Evolutionary conservation across 2,329 filamentous ascomycete genomes (phyloP).

Genomic region (Xylaria sp.): DNA sequence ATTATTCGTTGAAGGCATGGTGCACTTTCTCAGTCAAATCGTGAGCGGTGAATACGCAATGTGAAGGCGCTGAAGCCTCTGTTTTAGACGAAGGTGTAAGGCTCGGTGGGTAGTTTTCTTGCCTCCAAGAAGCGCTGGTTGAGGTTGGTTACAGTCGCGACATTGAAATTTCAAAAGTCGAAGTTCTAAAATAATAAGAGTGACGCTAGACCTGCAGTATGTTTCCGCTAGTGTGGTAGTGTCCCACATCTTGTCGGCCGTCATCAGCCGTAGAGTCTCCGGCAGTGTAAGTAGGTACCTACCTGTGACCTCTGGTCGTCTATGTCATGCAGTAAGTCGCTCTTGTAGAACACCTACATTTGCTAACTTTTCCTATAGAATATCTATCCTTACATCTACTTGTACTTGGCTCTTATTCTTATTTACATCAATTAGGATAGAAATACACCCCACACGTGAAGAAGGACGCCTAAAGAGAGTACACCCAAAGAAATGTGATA

Average conservation of each 20-base stretch:
- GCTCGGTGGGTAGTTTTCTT: neutral
- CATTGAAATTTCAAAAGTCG: constrained; percentile 31
- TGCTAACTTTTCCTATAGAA: neutral
- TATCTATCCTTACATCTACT: too few relatives aligned
- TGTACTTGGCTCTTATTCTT: too few relatives aligned
- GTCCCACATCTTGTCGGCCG: constrained; percentile 16
- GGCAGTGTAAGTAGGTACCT: too few relatives aligned
- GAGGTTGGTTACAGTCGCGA: constrained; percentile 16
- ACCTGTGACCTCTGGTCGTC: too few relatives aligned
- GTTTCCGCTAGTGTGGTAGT: constrained; percentile 10
- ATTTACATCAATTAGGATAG: too few relatives aligned
- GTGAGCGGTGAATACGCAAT: neutral
- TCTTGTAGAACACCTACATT: too few relatives aligned
- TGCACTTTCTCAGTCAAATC: constrained; percentile 25
- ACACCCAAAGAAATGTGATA: neutral
- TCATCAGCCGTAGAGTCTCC: neutral
- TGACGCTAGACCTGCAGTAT: constrained; percentile 28
- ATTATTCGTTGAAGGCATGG: constrained; percentile 46
- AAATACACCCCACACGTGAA: neutral
- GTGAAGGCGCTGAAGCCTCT: neutral
- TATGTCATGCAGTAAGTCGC: too few relatives aligned
- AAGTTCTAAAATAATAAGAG: constrained; percentile 24
- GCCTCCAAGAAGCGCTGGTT: neutral
- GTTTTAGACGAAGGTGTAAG: neutral
- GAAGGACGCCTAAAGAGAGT: neutral